Percentiles rank a stretch among this genome's conserved stretches.
These are phyloP conservation scores for Sporothrix globosa DNA, from an alignment of 2,329 filamentous ascomycete genomes.

Conservation along the genomic window DNA sequence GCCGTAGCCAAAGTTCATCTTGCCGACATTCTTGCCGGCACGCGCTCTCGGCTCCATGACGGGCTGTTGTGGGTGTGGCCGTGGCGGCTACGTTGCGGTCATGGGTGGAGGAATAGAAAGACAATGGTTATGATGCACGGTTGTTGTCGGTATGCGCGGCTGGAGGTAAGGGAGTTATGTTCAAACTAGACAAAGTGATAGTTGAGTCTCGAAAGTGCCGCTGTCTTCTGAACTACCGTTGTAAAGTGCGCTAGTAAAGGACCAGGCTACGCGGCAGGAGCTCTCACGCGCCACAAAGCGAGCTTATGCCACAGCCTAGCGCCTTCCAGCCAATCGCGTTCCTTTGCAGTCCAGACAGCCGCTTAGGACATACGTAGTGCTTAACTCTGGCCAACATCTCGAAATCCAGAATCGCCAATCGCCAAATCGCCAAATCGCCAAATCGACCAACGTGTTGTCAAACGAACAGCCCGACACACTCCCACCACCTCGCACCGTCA, in stretches of 20 bases:
- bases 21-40: constrained; percentile 77
- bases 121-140: background rate
- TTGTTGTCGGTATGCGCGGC: no score
- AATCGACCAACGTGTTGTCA: background rate
- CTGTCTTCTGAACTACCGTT: background rate
- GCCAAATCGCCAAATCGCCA: constrained; percentile 6
- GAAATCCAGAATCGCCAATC: background rate
- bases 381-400: constrained; percentile 12
- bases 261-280: background rate
- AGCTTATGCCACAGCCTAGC: background rate
- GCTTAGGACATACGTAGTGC: constrained; percentile 20
- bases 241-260: background rate
- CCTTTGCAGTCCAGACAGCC: background rate
- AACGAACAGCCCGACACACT: background rate
- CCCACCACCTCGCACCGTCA: background rate
- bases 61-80: constrained; percentile 11
- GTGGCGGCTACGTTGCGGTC: background rate
- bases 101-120: background rate
- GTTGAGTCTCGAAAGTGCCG: background rate
- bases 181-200: background rate
- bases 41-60: constrained; percentile 77
- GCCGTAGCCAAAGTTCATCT: constrained; percentile 75
- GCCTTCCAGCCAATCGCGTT: constrained; percentile 16
- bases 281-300: background rate
- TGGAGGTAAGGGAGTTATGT: background rate